Percentiles rank a stretch among this genome's conserved stretches.
Evolutionary conservation across 768 basidiomycete genomes (phyloP).

Genomic region (Mycena filopes): DNA sequence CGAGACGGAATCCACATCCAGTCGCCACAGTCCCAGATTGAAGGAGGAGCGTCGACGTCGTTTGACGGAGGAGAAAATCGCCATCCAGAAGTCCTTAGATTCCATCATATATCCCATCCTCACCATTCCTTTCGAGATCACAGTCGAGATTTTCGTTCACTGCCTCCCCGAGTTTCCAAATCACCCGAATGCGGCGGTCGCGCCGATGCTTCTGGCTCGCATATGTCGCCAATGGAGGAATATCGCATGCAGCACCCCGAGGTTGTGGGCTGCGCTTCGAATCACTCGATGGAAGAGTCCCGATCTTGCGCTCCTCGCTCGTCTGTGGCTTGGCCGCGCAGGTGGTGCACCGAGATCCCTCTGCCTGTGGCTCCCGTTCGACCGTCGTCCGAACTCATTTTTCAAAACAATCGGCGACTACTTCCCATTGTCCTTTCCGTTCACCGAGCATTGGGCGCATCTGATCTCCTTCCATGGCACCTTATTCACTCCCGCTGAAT

Average conservation of each 20-base stretch:
- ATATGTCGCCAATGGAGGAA: background rate
- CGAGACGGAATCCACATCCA: background rate
- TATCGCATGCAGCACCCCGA: slow-evolving; percentile 1
- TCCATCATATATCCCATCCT: slow-evolving; percentile 3
- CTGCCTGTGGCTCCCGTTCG: background rate
- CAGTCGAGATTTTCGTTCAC: slow-evolving; percentile 15
- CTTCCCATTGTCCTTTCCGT: background rate
- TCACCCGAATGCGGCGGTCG: background rate
- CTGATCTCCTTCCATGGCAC: background rate
- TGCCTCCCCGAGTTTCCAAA: background rate
- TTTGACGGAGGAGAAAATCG: background rate
- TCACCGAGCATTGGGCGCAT: background rate
- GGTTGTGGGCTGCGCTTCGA: background rate
- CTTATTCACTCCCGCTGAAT: background rate
- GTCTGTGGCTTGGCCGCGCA: too few relatives aligned
- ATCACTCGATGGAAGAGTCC: too few relatives aligned
- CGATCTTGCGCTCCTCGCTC: too few relatives aligned
- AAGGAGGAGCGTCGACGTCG: slow-evolving; percentile 5
- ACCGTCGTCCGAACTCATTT: background rate
- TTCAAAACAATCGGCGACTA: too few relatives aligned
- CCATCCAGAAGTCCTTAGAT: background rate
- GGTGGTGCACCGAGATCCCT: too few relatives aligned
- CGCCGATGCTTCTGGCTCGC: slow-evolving; percentile 12
- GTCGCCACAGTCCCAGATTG: too few relatives aligned
- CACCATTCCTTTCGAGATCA: slow-evolving; percentile 4